These are phyloP conservation scores for Chytriomyces sp. DNA, from an alignment of 192 early-diverging fungal species.

Conservation along the genomic window DNA sequence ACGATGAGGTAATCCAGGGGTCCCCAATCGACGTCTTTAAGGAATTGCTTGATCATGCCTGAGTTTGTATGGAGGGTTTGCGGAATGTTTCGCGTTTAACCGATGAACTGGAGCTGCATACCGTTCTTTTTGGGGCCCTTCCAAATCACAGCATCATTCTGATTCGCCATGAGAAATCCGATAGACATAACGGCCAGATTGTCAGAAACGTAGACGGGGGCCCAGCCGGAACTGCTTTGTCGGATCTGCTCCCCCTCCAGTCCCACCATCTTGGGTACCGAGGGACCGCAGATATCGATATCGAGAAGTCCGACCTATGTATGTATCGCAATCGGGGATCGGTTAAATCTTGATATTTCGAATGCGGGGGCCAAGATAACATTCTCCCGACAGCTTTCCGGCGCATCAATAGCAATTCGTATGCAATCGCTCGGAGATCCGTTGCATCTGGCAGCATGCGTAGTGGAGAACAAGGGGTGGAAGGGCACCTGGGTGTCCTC, in stretches of 20 bases:
- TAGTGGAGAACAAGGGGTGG: neutral
- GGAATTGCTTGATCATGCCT: constrained; percentile 98
- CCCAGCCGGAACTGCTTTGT: constrained; percentile 85
- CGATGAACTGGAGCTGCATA: constrained; percentile 39
- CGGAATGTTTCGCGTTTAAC: too few species aligned
- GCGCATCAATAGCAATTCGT: neutral
- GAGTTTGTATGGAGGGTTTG: too few species aligned
- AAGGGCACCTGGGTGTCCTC: constrained; percentile 38
- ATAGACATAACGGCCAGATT: constrained; percentile 89
- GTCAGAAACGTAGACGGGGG: constrained; percentile 54
- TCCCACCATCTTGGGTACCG: constrained; percentile 94
- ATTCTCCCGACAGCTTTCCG: too few species aligned
- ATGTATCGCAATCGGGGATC: too few species aligned
- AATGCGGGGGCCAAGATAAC: neutral
- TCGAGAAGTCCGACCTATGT: constrained; percentile 85
- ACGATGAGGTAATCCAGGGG: constrained; percentile 92
- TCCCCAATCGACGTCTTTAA: constrained; percentile 96
- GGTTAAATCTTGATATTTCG: neutral
- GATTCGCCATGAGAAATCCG: constrained; percentile 86
- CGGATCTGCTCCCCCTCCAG: constrained; percentile 85
- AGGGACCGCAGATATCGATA: constrained; percentile 97
- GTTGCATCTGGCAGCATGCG: too few species aligned
- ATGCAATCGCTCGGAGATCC: neutral
- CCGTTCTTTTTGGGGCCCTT: constrained; percentile 98
- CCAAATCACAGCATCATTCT: constrained; percentile 96